phyloP scores from a whole-genome alignment of 306 rosid genomes.

The Glycine tomentella region DNA sequence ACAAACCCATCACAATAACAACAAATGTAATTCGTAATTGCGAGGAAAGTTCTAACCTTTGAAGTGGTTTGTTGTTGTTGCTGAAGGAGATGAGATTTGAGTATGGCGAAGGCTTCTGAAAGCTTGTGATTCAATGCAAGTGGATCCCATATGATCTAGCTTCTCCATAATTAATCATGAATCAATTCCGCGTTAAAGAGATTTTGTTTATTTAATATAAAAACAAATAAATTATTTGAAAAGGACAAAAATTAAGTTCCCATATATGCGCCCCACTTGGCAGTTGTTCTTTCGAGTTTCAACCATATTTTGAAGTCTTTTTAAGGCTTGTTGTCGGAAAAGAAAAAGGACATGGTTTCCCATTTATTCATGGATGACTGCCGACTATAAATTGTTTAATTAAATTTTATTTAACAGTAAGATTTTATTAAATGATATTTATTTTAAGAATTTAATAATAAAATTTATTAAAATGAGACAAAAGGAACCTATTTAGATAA shows the following conservation, averaged over 20 bases:
- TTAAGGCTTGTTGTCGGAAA: not conserved
- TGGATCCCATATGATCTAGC: slow-evolving; percentile 25
- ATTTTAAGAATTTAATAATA: too few species aligned
- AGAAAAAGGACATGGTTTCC: not conserved
- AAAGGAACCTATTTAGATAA: too few species aligned
- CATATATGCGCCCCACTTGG: not conserved
- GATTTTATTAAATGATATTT: too few species aligned
- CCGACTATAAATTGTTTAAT: too few species aligned
- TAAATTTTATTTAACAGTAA: too few species aligned
- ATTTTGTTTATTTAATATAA: not conserved
- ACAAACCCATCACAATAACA: not conserved
- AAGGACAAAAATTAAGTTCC: not conserved
- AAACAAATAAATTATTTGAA: not conserved
- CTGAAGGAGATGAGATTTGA: not conserved
- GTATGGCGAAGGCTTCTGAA: slow-evolving; percentile 3
- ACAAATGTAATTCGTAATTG: not conserved
- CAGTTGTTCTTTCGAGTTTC: slow-evolving; percentile 11
- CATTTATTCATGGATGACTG: too few species aligned
- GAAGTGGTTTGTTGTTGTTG: not conserved
- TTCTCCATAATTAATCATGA: slow-evolving; percentile 2
- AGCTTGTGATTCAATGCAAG: slow-evolving; percentile 34
- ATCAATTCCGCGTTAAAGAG: not conserved
- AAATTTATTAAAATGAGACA: too few species aligned
- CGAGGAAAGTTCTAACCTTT: slow-evolving; percentile 12
- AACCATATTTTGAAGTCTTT: slow-evolving; percentile 13